Evolutionary conservation across 176 grass and related monocot genomes (phyloP).

Genomic region (Cenchrus americanus): DNA sequence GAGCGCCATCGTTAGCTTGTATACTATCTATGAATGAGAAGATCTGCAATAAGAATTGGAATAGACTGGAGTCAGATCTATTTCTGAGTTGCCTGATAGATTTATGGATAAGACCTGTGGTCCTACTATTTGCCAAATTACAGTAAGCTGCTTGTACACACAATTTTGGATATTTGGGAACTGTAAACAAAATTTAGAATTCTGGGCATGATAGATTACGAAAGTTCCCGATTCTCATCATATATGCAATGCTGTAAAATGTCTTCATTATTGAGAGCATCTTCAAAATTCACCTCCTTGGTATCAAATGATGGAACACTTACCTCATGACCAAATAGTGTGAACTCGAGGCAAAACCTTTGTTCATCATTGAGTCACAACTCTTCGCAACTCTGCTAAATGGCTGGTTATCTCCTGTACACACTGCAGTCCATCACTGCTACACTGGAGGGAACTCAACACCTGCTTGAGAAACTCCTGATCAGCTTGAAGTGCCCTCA

Average conservation of each 20-base stretch:
- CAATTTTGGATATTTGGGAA: background rate
- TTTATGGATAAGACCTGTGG: background rate
- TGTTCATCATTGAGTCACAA: conserved; percentile 28
- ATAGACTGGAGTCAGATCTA: conserved; percentile 19
- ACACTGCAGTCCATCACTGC: conserved; percentile 50
- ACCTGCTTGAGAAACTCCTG: conserved; percentile 58
- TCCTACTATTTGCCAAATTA: background rate
- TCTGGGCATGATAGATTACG: background rate
- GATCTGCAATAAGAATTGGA: conserved; percentile 1
- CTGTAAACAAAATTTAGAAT: background rate
- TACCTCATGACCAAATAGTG: conserved; percentile 28
- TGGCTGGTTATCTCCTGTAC: conserved; percentile 62
- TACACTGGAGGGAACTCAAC: conserved; percentile 49
- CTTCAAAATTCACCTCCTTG: background rate
- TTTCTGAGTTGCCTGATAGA: background rate
- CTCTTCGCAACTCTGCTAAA: conserved; percentile 60
- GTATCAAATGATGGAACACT: conserved; percentile 7
- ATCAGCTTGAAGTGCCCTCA: conserved; percentile 62
- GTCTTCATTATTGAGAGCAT: background rate
- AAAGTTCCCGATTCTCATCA: background rate
- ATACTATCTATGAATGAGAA: conserved; percentile 11
- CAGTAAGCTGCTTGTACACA: background rate
- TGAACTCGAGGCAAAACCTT: conserved; percentile 10
- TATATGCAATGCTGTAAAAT: background rate
- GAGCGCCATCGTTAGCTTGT: background rate